Base-by-base conservation (phyloP, 2,329 filamentous ascomycete species). In the Zasmidium angulare region DNA sequence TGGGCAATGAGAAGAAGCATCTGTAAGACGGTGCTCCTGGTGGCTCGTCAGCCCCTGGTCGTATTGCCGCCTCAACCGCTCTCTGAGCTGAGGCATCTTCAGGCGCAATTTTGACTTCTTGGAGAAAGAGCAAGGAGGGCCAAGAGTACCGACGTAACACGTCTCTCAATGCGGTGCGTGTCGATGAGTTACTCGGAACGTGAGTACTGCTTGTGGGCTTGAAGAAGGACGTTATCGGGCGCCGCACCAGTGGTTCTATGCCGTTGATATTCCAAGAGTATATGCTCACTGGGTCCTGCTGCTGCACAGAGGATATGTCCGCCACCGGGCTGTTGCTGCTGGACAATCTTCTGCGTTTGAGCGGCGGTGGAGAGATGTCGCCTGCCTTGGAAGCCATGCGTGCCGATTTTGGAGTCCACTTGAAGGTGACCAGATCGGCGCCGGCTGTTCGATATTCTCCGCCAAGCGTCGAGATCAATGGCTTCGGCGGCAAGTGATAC, bases 181-280 rank as follows among this genome's bases (percentile, higher is more conserved):
- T 10, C 24, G 47, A 26, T 19, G 59, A 55, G 26, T 31, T 26
- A n/a, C 19, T 23, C n/a, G 46, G 46, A 4, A 23, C 1, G 22
- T 47, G 12, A 53, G 3, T 31, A 36, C 40, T 46, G 24, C n/a
- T 36, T 23, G 9, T 24, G 2, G 43, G 46, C 36, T 61, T 36
- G 56, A 79, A 77, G 63, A 76, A 79, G 2, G 72, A 74, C 0
- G 73, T 76, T 29, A 81, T 78, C 1, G 74, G 60, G 23, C 65
- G 69, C 56, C 77, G 75, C 2, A 76, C 69, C 50, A 81, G 78
- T 0, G 78, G 76, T 3, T 66, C 63, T 43, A 81, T 78, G 54
- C 79, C 78, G 62, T 81, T 80, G 64, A 81, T 69, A 63, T 81
- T 81, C 79, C 79, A 81, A 10, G 77, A 77, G 66, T 76, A 79